Percentiles rank a stretch among this genome's conserved stretches.
Conservation (phyloP, 1,284 basidiomycete species). For the Ceraceosorus guamensis region DNA sequence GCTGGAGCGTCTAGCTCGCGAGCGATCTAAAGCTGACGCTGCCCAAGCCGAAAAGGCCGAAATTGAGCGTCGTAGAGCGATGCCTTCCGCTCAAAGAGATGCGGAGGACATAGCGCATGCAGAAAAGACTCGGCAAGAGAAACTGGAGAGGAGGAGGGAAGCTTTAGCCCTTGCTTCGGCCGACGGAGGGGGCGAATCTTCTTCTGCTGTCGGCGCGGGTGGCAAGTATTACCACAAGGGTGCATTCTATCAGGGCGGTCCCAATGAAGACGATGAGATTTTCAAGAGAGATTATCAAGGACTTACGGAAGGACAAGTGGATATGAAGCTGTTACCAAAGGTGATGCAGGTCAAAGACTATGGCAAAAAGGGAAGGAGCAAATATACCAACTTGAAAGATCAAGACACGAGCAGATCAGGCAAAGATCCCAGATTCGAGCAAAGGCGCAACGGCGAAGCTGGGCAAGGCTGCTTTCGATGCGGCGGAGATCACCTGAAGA, state of each 20-base stretch:
- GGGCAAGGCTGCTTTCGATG: constrained; percentile 74
- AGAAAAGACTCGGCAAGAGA: constrained; percentile 68
- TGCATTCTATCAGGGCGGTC: constrained; percentile 80
- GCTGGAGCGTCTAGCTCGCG: constrained; percentile 77
- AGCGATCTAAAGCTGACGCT: constrained; percentile 72
- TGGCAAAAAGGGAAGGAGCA: constrained; percentile 82
- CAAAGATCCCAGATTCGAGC: constrained; percentile 63
- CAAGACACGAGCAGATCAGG: constrained; percentile 73
- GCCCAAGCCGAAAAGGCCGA: constrained; percentile 79
- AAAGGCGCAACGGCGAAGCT: constrained; percentile 34
- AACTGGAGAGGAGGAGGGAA: constrained; percentile 62
- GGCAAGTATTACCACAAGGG: constrained; percentile 97
- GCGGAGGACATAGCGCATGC: constrained; percentile 83
- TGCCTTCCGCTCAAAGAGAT: constrained; percentile 84
- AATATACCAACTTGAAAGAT: constrained; percentile 86
- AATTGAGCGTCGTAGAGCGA: constrained; percentile 75
- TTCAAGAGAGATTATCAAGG: constrained; percentile 79
- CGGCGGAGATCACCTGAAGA: constrained; percentile 42
- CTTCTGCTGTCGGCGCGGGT: too few species aligned
- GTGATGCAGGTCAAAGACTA: constrained; percentile 98
- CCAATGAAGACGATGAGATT: constrained; percentile 71
- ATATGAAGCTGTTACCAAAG: constrained; percentile 76
- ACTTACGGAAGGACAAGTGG: constrained; percentile 67
- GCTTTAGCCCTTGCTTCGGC: too few species aligned
- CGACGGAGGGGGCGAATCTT: too few species aligned